Percentiles rank a stretch among this genome's conserved stretches.
These are phyloP conservation scores for Penicillium cinerascens DNA, from an alignment of 495 filamentous ascomycete genomes.

Conservation along the genomic window DNA sequence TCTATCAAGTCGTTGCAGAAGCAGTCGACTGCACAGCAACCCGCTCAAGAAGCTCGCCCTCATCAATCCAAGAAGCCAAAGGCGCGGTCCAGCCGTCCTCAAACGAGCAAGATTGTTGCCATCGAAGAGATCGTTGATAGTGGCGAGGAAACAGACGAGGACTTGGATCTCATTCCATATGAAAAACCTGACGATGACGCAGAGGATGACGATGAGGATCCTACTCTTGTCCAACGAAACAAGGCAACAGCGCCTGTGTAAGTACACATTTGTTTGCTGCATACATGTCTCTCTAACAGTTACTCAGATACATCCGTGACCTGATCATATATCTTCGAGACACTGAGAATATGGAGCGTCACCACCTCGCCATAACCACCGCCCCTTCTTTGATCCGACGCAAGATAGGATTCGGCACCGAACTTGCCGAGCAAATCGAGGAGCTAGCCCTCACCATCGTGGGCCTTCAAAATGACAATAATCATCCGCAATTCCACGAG, in stretches of 20 bases:
- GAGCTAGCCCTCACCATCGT: constrained; percentile 73
- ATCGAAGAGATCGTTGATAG: constrained; percentile 64
- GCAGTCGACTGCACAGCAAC: not conserved
- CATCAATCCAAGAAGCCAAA: constrained; percentile 10
- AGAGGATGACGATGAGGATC: constrained; percentile 88
- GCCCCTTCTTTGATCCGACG: constrained; percentile 79
- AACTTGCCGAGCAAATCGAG: constrained; percentile 78
- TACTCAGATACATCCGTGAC: constrained; percentile 73
- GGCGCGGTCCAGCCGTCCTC: constrained; percentile 15
- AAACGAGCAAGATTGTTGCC: constrained; percentile 52
- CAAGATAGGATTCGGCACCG: constrained; percentile 82
- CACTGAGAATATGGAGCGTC: constrained; percentile 76
- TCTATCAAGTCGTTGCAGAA: constrained; percentile 33
- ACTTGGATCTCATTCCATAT: constrained; percentile 77
- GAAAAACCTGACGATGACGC: constrained; percentile 89
- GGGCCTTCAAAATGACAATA: constrained; percentile 73
- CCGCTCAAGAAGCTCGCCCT: not conserved
- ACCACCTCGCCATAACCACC: constrained; percentile 72
- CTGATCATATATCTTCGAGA: constrained; percentile 75
- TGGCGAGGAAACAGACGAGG: constrained; percentile 53
- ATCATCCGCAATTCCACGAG: constrained; percentile 60
- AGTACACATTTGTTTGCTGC: constrained; percentile 18
- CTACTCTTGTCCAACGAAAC: constrained; percentile 75
- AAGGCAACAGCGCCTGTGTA: constrained; percentile 82
- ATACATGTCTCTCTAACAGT: constrained; percentile 16